Conservation (phyloP, 495 filamentous ascomycete species). For the Penicilliopsis zonata region DNA sequence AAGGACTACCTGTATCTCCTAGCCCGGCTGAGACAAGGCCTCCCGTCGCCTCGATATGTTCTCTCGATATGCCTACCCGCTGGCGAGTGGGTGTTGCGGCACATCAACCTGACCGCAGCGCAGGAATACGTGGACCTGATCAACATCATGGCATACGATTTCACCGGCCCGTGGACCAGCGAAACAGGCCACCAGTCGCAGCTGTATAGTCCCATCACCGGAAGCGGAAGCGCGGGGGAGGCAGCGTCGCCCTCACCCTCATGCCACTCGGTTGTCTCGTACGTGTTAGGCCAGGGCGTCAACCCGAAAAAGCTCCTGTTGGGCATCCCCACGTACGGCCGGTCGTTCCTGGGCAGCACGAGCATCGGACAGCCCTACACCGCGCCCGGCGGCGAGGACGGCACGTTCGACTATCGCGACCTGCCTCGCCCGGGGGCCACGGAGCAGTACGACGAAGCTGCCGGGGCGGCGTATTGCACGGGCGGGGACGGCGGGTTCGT, state of each 20-base stretch:
- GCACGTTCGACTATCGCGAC: conserved; percentile 70
- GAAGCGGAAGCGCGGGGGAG: conserved; percentile 6
- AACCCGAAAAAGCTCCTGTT: conserved; percentile 62
- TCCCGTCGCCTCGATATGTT: conserved; percentile 64
- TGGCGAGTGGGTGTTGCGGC: conserved; percentile 55
- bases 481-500: conserved; percentile 80
- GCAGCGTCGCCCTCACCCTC: conserved; percentile 37
- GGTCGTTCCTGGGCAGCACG: conserved; percentile 61
- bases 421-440: conserved; percentile 59
- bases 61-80: conserved; percentile 78
- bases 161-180: conserved; percentile 65
- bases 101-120: conserved; percentile 60
- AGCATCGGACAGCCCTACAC: conserved; percentile 51
- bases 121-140: conserved; percentile 61
- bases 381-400: conserved; percentile 62
- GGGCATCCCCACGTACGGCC: conserved; percentile 70
- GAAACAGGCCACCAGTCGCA: conserved; percentile 70
- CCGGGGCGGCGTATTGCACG: conserved; percentile 63
- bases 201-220: conserved; percentile 47
- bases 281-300: conserved; percentile 55
- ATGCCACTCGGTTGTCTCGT: conserved; percentile 52
- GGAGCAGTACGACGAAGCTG: conserved; percentile 56
- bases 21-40: conserved; percentile 49
- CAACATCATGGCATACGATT: conserved; percentile 83
- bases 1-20: conserved; percentile 63